Evolutionary conservation across 331 rosid species (phyloP).

Genomic region (Cucumis variabilis): DNA sequence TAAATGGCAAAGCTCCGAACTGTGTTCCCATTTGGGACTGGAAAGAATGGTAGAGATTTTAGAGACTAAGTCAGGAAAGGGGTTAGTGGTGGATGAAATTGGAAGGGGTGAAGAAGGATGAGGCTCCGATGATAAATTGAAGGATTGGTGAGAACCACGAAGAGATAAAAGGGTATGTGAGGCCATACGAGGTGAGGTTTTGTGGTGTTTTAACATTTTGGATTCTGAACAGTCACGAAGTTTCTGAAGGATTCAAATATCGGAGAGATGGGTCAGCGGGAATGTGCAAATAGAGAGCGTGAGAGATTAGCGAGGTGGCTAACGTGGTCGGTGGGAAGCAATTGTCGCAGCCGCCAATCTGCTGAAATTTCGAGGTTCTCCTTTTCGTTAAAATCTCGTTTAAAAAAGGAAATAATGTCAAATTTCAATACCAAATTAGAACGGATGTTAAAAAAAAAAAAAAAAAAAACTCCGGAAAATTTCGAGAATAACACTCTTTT

Average conservation of each 20-base stretch:
- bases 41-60: conserved; percentile 41
- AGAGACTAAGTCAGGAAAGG: conserved; percentile 33
- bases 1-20: conserved; percentile 39
- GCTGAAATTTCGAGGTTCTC: neutral
- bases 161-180: conserved; percentile 29
- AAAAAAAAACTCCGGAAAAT: too few relatives aligned
- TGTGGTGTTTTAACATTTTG: conserved; percentile 42
- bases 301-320: conserved; percentile 1
- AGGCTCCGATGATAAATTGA: conserved; percentile 32
- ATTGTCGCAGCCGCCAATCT: conserved; percentile 31
- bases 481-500: too few relatives aligned
- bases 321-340: conserved; percentile 29
- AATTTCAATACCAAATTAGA: neutral
- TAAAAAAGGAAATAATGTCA: neutral
- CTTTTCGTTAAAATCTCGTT: neutral
- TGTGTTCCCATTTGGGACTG: conserved; percentile 43
- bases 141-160: conserved; percentile 38
- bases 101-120: conserved; percentile 19
- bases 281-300: neutral
- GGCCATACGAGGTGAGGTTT: conserved; percentile 34
- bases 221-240: conserved; percentile 20
- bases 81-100: conserved; percentile 13
- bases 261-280: conserved; percentile 15
- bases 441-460: too few relatives aligned
- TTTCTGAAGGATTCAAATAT: conserved; percentile 25